These are phyloP conservation scores for Stygiomarasmius scandens DNA, from an alignment of 1,284 basidiomycete genomes.

Conservation along the genomic window DNA sequence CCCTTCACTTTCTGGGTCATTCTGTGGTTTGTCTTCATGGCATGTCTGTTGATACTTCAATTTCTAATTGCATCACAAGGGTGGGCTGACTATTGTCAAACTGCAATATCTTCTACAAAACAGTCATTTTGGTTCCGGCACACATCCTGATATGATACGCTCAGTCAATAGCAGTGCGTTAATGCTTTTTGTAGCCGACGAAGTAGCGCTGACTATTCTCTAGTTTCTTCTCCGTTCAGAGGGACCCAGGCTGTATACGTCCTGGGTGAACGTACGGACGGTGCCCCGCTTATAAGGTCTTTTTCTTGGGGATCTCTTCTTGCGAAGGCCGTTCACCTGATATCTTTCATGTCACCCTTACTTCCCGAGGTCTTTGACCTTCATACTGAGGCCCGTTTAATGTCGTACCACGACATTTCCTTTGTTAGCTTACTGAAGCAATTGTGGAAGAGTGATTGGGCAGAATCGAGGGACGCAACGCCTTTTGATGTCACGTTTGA, in stretches of 20 bases:
- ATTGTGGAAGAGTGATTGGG: slow-evolving; percentile 53
- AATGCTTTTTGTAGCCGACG: neutral
- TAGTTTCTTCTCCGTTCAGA: slow-evolving; percentile 52
- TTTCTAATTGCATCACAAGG: slow-evolving; percentile 30
- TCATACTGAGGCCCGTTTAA: slow-evolving; percentile 43
- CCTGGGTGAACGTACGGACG: slow-evolving; percentile 45
- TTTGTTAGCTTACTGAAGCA: slow-evolving; percentile 37
- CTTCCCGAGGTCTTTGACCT: slow-evolving; percentile 43
- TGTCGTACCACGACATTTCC: slow-evolving; percentile 43
- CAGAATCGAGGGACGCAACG: slow-evolving; percentile 46
- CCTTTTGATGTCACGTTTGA: slow-evolving; percentile 54
- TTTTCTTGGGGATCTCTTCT: slow-evolving; percentile 44
- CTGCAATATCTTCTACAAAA: slow-evolving; percentile 44
- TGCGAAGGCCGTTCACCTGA: slow-evolving; percentile 42
- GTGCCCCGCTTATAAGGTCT: slow-evolving; percentile 43
- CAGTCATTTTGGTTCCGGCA: slow-evolving; percentile 43
- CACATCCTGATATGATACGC: slow-evolving; percentile 47
- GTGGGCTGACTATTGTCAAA: slow-evolving; percentile 53
- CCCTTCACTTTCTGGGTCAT: slow-evolving; percentile 58
- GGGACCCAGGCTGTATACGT: slow-evolving; percentile 52
- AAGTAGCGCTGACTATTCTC: slow-evolving; percentile 4
- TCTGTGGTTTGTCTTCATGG: too few species aligned
- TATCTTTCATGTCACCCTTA: slow-evolving; percentile 46
- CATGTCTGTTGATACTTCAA: too few species aligned
- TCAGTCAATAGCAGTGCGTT: slow-evolving; percentile 46